These are phyloP conservation scores for Turnera subulata DNA, from an alignment of 345 rosid species.

Conservation along the genomic window DNA sequence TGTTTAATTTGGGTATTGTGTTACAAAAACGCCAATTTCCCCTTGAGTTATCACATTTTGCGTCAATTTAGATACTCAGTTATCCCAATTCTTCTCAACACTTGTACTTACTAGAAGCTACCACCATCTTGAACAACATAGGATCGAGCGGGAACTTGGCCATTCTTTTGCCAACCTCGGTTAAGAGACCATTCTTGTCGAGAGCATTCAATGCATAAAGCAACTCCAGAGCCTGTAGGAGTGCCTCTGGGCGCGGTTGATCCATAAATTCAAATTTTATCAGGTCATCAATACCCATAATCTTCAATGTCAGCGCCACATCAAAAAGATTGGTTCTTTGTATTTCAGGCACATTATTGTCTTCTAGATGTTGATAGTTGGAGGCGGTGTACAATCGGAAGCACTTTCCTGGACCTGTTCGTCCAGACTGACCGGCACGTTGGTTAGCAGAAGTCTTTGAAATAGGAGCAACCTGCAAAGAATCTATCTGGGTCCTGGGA, in stretches of 20 bases:
- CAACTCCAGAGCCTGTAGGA: slow-evolving; percentile 76
- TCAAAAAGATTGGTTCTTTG: slow-evolving; percentile 92
- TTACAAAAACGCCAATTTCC: no score
- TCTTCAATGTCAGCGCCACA: slow-evolving; percentile 88
- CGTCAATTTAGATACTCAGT: no score
- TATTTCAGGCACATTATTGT: slow-evolving; percentile 87
- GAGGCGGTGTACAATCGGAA: slow-evolving; percentile 79
- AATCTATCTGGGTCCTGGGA: slow-evolving; percentile 98
- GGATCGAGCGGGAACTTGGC: slow-evolving; percentile 98
- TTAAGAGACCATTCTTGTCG: slow-evolving; percentile 87
- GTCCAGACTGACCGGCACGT: slow-evolving; percentile 94
- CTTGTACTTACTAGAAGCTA: slow-evolving; percentile 80
- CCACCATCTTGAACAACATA: slow-evolving; percentile 85
- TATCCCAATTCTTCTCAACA: slow-evolving; percentile 98
- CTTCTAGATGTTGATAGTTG: slow-evolving; percentile 78
- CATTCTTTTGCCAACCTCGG: slow-evolving; percentile 92
- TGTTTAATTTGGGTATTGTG: no score
- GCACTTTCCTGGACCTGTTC: slow-evolving; percentile 96
- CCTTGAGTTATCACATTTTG: no score
- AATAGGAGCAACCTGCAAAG: slow-evolving; percentile 78
- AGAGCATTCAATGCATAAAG: slow-evolving; percentile 87
- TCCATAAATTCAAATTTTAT: slow-evolving; percentile 95
- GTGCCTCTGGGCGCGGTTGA: slow-evolving; percentile 95
- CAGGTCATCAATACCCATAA: slow-evolving; percentile 94
- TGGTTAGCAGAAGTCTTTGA: slow-evolving; percentile 97